These are phyloP conservation scores for Thraustotheca clavata DNA, from an alignment of 352 stramenopile genomes.

Conservation along the genomic window DNA sequence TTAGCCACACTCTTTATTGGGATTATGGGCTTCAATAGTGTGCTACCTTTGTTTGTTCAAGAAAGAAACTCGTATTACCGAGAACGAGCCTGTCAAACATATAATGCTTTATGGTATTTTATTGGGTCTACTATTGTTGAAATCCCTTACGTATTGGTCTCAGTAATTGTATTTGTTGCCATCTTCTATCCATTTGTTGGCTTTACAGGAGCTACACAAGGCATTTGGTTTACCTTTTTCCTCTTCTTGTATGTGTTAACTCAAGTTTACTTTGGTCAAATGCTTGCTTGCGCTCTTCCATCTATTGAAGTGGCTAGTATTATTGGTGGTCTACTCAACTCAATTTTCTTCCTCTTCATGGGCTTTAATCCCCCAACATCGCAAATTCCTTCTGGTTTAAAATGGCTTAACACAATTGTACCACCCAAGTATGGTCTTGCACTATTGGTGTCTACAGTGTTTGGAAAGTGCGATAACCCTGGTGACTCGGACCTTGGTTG, in stretches of 20 bases:
- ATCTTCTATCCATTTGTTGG: slow-evolving; percentile 51
- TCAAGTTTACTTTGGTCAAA: slow-evolving; percentile 42
- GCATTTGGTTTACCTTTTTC: slow-evolving; percentile 22
- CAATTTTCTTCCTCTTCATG: slow-evolving; percentile 69
- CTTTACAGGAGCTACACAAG: slow-evolving; percentile 27
- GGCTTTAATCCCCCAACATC: slow-evolving; percentile 57
- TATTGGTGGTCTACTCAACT: slow-evolving; percentile 41
- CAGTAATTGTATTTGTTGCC: slow-evolving; percentile 30
- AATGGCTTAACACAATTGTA: slow-evolving; percentile 51
- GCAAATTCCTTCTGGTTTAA: slow-evolving; percentile 38
- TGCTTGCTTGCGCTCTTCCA: slow-evolving; percentile 34
- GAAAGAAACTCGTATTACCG: slow-evolving; percentile 87
- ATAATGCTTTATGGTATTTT: slow-evolving; percentile 64
- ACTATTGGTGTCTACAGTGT: slow-evolving; percentile 32
- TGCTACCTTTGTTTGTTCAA: slow-evolving; percentile 68
- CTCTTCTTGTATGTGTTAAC: slow-evolving; percentile 31
- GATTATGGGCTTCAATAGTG: slow-evolving; percentile 67
- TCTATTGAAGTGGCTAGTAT: slow-evolving; percentile 37
- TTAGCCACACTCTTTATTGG: slow-evolving; percentile 73
- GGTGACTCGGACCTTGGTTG: background rate
- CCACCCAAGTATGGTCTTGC: slow-evolving; percentile 31
- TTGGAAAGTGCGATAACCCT: slow-evolving; percentile 26
- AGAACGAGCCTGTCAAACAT: slow-evolving; percentile 79
- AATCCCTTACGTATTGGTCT: slow-evolving; percentile 41
- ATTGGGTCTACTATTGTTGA: slow-evolving; percentile 70